phyloP scores from a whole-genome alignment of 169 alveolate genomes.

The Sarcocystis neurona region DNA sequence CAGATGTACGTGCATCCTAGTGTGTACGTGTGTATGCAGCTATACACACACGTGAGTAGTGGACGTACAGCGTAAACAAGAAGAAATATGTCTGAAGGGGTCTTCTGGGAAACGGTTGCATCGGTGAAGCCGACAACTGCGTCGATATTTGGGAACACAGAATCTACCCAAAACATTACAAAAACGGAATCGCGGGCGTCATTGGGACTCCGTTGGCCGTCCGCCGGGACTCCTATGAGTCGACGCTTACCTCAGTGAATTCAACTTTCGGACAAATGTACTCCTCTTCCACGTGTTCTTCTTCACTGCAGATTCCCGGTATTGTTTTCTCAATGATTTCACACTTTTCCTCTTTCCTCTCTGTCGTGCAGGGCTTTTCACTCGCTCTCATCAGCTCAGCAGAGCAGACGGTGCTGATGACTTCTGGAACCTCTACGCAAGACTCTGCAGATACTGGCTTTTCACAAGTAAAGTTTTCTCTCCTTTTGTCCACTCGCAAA shows the following conservation, averaged over 20 bases:
- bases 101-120: not conserved
- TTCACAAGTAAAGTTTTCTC: constrained; percentile 6
- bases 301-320: constrained; percentile 35
- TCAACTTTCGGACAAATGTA: constrained; percentile 11
- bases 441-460: constrained; percentile 20
- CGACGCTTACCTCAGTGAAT: constrained; percentile 24
- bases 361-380: not conserved
- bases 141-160: too few species aligned
- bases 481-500: not conserved
- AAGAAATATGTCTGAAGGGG: not conserved
- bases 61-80: not conserved
- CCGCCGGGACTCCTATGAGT: too few species aligned
- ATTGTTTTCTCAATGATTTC: not conserved
- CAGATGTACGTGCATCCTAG: too few species aligned
- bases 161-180: too few species aligned
- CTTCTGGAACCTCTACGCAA: not conserved
- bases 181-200: too few species aligned
- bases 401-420: not conserved
- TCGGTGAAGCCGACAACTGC: too few species aligned
- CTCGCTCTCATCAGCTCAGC: not conserved
- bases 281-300: constrained; percentile 33
- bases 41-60: too few species aligned
- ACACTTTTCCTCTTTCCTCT: not conserved
- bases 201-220: too few species aligned
- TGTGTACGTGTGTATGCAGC: too few species aligned